A percentile compares a stretch with the other conserved stretches of the same genome.
Evolutionary conservation across 768 basidiomycete species (phyloP).

Genomic region (Mycena leptocephala): DNA sequence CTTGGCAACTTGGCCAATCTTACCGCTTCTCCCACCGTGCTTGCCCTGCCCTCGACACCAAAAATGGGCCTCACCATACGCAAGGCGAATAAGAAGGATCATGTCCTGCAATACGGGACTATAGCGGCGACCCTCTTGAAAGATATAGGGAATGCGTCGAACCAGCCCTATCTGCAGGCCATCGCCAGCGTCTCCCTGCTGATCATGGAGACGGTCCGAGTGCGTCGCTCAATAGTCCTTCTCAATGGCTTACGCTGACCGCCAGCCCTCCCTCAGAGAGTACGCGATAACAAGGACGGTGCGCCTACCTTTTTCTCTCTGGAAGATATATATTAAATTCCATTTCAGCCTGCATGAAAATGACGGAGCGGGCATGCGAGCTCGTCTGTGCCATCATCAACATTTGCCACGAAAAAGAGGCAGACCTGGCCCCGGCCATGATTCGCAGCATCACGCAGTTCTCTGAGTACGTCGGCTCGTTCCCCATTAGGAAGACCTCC

Average conservation of each 20-base stretch:
- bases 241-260: neutral
- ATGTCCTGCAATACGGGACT: slow-evolving; percentile 25
- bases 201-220: slow-evolving; percentile 31
- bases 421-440: slow-evolving; percentile 27
- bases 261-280: neutral
- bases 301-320: neutral
- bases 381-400: slow-evolving; percentile 36
- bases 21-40: too few relatives aligned
- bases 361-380: slow-evolving; percentile 33
- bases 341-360: slow-evolving; percentile 12
- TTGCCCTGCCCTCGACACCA: too few relatives aligned
- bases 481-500: neutral
- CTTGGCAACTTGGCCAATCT: too few relatives aligned
- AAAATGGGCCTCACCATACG: too few relatives aligned
- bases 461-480: slow-evolving; percentile 22
- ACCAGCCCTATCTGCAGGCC: slow-evolving; percentile 32
- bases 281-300: slow-evolving; percentile 31
- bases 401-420: slow-evolving; percentile 28
- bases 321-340: neutral
- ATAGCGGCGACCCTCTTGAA: slow-evolving; percentile 24
- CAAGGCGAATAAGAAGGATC: neutral
- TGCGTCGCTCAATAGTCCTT: neutral
- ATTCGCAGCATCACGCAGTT: slow-evolving; percentile 29
- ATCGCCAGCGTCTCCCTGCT: slow-evolving; percentile 29
- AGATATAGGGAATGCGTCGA: slow-evolving; percentile 30